A percentile compares a stretch with the other conserved stretches of the same genome.
phyloP scores from a whole-genome alignment of 1,139 yeast genomes.

The Kodamaea derodonti region DNA sequence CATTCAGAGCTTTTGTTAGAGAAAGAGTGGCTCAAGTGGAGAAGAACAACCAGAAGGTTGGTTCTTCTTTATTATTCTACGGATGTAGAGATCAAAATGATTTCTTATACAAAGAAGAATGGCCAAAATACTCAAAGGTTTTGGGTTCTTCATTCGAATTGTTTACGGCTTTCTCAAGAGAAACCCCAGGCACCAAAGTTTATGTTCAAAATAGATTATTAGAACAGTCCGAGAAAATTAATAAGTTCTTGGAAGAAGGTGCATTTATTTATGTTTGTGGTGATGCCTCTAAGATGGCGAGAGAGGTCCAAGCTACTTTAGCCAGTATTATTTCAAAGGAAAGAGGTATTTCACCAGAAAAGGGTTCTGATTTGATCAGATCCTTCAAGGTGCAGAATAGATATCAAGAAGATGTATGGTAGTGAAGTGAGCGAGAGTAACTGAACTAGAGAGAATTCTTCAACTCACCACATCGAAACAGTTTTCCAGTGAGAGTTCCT shows the following conservation, averaged over 20 bases:
- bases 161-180: conserved; percentile 85
- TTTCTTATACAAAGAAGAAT: conserved; percentile 79
- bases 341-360: conserved; percentile 54
- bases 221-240: conserved; percentile 55
- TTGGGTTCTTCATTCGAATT: conserved; percentile 68
- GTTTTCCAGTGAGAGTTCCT: no score
- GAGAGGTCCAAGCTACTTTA: conserved; percentile 83
- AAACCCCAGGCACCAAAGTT: conserved; percentile 56
- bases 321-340: conserved; percentile 59
- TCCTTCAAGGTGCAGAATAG: conserved; percentile 79
- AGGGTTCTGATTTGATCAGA: conserved; percentile 76
- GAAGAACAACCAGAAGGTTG: conserved; percentile 48
- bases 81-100: conserved; percentile 81
- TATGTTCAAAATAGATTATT: conserved; percentile 81
- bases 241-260: conserved; percentile 62
- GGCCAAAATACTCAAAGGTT: conserved; percentile 65
- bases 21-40: conserved; percentile 55
- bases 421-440: background rate
- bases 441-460: no score
- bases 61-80: conserved; percentile 73
- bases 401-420: conserved; percentile 99
- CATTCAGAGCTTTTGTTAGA: conserved; percentile 89
- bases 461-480: no score
- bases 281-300: conserved; percentile 94
- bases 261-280: conserved; percentile 96